phyloP scores from a whole-genome alignment of 306 rosid species.

The Arachis hypogaea region DNA sequence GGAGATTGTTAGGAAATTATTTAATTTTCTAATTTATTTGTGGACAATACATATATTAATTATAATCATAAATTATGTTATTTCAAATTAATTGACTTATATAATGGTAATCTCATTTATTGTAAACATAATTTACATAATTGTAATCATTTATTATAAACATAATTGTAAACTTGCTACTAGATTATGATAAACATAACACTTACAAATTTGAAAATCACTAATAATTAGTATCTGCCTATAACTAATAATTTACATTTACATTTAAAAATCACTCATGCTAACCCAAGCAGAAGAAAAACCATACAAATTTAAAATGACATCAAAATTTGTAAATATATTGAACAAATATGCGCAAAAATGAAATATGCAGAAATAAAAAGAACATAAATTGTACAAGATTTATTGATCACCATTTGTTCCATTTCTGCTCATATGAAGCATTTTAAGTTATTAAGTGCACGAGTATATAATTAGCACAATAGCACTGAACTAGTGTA shows the following conservation, averaged over 20 bases:
- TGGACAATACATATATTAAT: too few relatives aligned
- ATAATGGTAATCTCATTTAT: too few relatives aligned
- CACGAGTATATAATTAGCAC: not conserved
- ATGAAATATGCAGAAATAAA: not conserved
- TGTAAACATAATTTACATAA: too few relatives aligned
- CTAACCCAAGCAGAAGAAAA: not conserved
- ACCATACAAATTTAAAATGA: not conserved
- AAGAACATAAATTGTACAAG: not conserved
- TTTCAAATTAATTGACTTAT: too few relatives aligned
- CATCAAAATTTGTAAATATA: not conserved
- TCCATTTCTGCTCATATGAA: not conserved
- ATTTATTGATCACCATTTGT: not conserved
- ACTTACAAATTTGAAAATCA: too few relatives aligned
- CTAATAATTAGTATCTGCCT: not conserved
- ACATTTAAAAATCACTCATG: not conserved
- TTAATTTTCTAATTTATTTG: too few relatives aligned
- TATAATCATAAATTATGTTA: too few relatives aligned
- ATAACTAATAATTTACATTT: not conserved
- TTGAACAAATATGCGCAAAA: not conserved
- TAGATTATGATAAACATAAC: too few relatives aligned
- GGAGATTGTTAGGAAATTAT: too few relatives aligned
- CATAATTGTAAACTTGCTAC: too few relatives aligned
- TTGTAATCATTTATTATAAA: too few relatives aligned
- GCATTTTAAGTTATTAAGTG: not conserved
- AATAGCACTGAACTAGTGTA: not conserved